Evolutionary conservation across 2,329 filamentous ascomycete species (phyloP).

Genomic region (Cladosporium halotolerans): DNA sequence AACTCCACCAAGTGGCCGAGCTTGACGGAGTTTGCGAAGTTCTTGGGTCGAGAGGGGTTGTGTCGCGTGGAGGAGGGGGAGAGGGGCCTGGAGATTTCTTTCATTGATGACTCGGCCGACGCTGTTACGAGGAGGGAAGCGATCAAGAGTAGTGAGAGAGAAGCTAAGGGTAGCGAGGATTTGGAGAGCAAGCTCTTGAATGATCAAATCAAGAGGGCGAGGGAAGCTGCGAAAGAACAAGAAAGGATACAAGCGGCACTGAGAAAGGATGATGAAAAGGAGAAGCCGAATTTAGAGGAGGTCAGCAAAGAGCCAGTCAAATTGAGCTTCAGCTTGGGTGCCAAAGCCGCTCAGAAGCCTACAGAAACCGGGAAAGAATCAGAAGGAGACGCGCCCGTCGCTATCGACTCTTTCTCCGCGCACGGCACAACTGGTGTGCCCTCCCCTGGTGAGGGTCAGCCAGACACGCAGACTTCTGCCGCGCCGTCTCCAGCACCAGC

Average conservation of each 20-base stretch:
- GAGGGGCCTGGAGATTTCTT: conserved; percentile 79
- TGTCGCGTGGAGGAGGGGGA: conserved; percentile 85
- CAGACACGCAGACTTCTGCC: conserved; percentile 2
- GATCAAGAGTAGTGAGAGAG: conserved; percentile 72
- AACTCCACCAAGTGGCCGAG: conserved; percentile 86
- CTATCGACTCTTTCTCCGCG: conserved; percentile 27
- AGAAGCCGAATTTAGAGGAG: conserved; percentile 17
- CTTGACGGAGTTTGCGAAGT: conserved; percentile 83
- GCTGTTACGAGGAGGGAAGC: conserved; percentile 75
- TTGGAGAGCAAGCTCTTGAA: conserved; percentile 74
- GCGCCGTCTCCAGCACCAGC: conserved; percentile 19
- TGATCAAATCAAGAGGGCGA: conserved; percentile 75
- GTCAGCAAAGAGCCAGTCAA: conserved; percentile 27
- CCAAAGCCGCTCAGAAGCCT: conserved; percentile 17
- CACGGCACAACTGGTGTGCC: conserved; percentile 14
- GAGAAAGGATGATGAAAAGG: conserved; percentile 31
- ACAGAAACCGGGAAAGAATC: conserved; percentile 11
- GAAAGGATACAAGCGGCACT: conserved; percentile 28
- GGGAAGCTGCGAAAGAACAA: conserved; percentile 35
- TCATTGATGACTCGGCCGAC: conserved; percentile 88
- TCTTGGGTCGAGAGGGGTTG: conserved; percentile 77
- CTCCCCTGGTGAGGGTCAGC: background rate
- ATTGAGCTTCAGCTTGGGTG: conserved; percentile 29
- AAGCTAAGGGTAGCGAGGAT: conserved; percentile 87
- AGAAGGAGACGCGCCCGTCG: conserved; percentile 19